Evolutionary conservation across 768 basidiomycete species (phyloP).

Genomic region (Grammothele lineata): DNA sequence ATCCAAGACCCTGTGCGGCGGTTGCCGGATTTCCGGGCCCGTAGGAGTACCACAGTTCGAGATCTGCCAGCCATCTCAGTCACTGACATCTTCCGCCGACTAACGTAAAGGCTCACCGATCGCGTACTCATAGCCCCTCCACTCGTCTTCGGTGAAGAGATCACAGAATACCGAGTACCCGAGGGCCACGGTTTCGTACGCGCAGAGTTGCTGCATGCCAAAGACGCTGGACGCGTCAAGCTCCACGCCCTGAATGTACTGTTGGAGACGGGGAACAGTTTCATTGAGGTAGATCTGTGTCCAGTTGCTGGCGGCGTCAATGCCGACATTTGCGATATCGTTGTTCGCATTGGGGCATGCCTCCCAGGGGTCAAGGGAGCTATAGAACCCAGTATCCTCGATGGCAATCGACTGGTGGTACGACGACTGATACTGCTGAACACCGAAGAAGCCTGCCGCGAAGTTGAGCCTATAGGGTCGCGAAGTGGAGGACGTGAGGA

Average conservation of each 20-base stretch:
- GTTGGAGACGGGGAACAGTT: conserved; percentile 32
- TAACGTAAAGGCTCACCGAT: conserved; percentile 24
- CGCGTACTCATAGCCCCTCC: conserved; percentile 46
- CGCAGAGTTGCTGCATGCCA: conserved; percentile 36
- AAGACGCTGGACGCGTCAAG: conserved; percentile 27
- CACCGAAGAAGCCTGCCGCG: conserved; percentile 46
- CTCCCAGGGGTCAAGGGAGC: conserved; percentile 41
- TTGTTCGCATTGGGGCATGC: conserved; percentile 29
- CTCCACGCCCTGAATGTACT: conserved; percentile 29
- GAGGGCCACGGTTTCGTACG: conserved; percentile 47
- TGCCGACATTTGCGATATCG: conserved; percentile 21
- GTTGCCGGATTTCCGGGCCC: conserved; percentile 42
- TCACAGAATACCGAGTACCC: conserved; percentile 47
- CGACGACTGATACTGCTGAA: conserved; percentile 34
- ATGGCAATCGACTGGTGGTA: conserved; percentile 47
- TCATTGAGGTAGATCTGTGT: conserved; percentile 35
- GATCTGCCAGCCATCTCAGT: conserved; percentile 5
- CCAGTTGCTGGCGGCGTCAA: conserved; percentile 30
- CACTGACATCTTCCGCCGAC: too few relatives aligned
- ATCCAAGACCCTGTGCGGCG: conserved; percentile 36
- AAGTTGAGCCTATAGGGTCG: conserved; percentile 35
- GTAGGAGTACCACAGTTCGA: conserved; percentile 32
- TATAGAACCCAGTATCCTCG: conserved; percentile 42
- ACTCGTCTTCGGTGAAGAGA: conserved; percentile 49
- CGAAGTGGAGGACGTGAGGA: too few relatives aligned